phyloP scores from a whole-genome alignment of 2,329 filamentous ascomycete genomes.

The Fragosphaeria purpurea region DNA sequence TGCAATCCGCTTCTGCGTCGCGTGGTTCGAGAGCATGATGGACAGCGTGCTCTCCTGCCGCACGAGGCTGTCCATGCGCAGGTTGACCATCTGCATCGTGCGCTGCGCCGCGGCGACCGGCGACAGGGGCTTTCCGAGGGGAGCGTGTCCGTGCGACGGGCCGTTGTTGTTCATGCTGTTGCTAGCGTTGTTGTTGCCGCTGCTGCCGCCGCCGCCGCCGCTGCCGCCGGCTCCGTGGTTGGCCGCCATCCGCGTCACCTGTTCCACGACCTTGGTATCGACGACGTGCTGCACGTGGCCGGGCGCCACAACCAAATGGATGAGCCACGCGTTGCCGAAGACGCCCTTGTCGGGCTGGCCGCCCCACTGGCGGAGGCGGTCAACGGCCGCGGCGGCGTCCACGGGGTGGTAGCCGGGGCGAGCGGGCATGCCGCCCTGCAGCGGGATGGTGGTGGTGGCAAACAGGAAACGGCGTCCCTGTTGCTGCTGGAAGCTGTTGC shows the following conservation, averaged over 20 bases:
- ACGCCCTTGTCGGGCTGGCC: constrained; percentile 10
- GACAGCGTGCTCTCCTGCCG: constrained; percentile 8
- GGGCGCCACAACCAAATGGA: constrained; percentile 11
- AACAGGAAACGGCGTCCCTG: constrained; percentile 8
- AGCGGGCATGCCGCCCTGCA: constrained; percentile 6
- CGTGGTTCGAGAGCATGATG: constrained; percentile 14
- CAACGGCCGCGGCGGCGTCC: constrained; percentile 2
- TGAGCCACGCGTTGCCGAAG: constrained; percentile 14
- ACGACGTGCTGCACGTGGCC: constrained; percentile 9
- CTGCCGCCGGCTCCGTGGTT: too few species aligned
- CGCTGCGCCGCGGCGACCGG: background rate
- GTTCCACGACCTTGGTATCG: constrained; percentile 4
- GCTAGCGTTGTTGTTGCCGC: too few species aligned
- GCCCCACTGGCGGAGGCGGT: constrained; percentile 11
- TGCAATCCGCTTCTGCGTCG: constrained; percentile 14
- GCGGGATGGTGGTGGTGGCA: constrained; percentile 12
- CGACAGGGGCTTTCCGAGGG: too few species aligned
- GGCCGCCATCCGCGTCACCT: constrained; percentile 2
- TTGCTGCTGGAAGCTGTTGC: background rate
- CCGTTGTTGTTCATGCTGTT: too few species aligned
- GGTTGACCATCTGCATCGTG: constrained; percentile 9
- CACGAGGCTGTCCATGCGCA: constrained; percentile 4
- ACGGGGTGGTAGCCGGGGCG: constrained; percentile 13
- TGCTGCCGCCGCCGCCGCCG: background rate
- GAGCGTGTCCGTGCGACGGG: too few species aligned